Conservation (phyloP, 257 asterid genomes). For the Handroanthus guayacan region DNA sequence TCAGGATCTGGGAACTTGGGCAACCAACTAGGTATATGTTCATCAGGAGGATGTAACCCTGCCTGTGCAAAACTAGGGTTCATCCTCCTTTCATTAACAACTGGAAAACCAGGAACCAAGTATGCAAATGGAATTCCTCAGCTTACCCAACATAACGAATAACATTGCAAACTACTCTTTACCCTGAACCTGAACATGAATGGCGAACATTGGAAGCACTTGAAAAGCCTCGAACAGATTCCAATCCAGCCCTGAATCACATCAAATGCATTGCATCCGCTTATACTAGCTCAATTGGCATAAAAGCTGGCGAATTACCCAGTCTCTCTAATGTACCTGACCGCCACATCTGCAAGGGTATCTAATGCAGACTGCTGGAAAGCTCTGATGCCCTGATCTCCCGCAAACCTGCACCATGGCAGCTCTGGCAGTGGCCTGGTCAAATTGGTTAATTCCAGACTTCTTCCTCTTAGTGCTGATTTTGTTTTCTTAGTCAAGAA, state of each 20-base stretch:
- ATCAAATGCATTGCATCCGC: constrained; percentile 50
- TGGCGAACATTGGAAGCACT: constrained; percentile 39
- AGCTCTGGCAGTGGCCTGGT: too few relatives aligned
- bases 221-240: constrained; percentile 20
- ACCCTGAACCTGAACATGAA: constrained; percentile 39
- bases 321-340: constrained; percentile 47
- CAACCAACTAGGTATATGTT: too few relatives aligned
- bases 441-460: not conserved
- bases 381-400: constrained; percentile 53
- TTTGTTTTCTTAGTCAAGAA: constrained; percentile 9
- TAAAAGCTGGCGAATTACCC: constrained; percentile 43
- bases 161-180: constrained; percentile 46
- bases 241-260: constrained; percentile 58
- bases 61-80: too few relatives aligned
- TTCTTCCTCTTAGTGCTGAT: constrained; percentile 32
- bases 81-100: too few relatives aligned
- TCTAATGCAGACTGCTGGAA: constrained; percentile 59
- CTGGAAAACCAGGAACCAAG: too few relatives aligned
- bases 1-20: too few relatives aligned
- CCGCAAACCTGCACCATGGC: too few relatives aligned
- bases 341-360: constrained; percentile 50
- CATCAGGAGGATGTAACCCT: too few relatives aligned
- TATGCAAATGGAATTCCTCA: too few relatives aligned
- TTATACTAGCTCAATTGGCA: constrained; percentile 55
- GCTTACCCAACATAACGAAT: not conserved